Evolutionary conservation across 225 moss, liverwort and hornwort species (phyloP), one percentile per base, ranked within the genome.

Genomic region (Antitrichia curtipendula): DNA sequence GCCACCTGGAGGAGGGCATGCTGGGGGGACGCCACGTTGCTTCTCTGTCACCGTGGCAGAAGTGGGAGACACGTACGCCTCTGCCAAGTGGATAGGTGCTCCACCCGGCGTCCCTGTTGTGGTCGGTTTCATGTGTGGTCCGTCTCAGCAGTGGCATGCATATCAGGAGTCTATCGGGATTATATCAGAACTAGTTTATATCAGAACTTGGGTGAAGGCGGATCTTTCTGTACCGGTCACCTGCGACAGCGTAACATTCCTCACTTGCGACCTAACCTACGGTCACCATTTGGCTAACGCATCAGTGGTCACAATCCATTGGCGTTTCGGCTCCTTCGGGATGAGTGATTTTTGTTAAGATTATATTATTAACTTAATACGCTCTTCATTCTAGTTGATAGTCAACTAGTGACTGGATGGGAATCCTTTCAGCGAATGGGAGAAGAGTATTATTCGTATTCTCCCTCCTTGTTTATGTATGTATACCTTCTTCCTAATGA

Each of bases 1-100:
- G 83, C 83, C 91, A 91, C 85, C 49, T 90, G 91, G 85, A 21
- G 36, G 57, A 41, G 52, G 47, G 90, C 91, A 91, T 91, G 91
- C 65, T 20, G 7, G 14, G 84, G 59, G 50, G 10, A 25, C 58
- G 88, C 59, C 88, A 77, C 84, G 88, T 88, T 38, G 78, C 78
- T 15, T 31, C 7, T 50, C 23, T 29, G 88, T 66, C 52, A 12
- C 29, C 45, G 28, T 75, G 75, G 75, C 75, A 62, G 75, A 61
- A 12, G 5, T 1, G 62, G 54, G 49, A 27, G 65, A 82, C 82
- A 66, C 83, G 83, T 66, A 23, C 31, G 58, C 36, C 25, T 22
- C 0, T 17, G 83, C 83, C 83, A 88, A 83, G 88, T 82, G 88
- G 83, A 66, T 66, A 8, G 15, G 45, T 28, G 28, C 5, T 76